These are phyloP conservation scores for Collybia nuda DNA, from an alignment of 768 basidiomycete species.

Conservation along the genomic window DNA sequence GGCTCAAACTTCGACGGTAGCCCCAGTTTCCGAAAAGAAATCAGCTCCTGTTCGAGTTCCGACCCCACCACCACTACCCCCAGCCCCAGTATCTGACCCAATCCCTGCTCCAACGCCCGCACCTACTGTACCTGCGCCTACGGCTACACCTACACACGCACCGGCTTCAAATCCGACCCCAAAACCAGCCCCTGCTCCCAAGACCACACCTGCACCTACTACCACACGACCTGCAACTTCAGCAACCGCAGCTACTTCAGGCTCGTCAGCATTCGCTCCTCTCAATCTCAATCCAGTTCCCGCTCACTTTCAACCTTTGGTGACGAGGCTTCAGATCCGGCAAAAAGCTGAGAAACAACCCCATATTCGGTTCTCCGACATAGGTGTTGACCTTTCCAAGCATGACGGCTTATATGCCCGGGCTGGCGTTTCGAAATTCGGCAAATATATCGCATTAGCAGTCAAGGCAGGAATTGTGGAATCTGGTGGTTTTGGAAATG, in stretches of 20 bases:
- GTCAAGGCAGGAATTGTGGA: constrained; percentile 19
- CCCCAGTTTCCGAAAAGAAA: neutral
- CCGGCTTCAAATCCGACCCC: neutral
- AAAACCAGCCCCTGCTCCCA: neutral
- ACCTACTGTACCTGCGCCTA: neutral
- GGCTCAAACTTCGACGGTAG: too few species aligned
- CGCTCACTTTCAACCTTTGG: neutral
- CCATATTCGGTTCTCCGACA: constrained; percentile 6
- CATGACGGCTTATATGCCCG: constrained; percentile 13
- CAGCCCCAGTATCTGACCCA: neutral
- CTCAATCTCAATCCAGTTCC: neutral
- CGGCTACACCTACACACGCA: neutral
- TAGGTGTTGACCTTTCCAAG: constrained; percentile 19
- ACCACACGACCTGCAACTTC: too few species aligned
- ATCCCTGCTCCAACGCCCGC: neutral
- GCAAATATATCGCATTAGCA: constrained; percentile 20
- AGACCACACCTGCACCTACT: too few species aligned
- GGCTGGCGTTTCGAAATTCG: constrained; percentile 20
- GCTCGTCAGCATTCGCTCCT: too few species aligned
- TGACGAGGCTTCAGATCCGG: neutral
- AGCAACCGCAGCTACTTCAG: too few species aligned
- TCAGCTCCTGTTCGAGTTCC: neutral
- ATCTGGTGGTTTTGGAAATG: constrained; percentile 15
- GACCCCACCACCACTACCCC: neutral
- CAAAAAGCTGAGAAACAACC: constrained; percentile 1